Conservation (phyloP, 352 stramenopile genomes). For the Phytopythium chamaehyphon region DNA sequence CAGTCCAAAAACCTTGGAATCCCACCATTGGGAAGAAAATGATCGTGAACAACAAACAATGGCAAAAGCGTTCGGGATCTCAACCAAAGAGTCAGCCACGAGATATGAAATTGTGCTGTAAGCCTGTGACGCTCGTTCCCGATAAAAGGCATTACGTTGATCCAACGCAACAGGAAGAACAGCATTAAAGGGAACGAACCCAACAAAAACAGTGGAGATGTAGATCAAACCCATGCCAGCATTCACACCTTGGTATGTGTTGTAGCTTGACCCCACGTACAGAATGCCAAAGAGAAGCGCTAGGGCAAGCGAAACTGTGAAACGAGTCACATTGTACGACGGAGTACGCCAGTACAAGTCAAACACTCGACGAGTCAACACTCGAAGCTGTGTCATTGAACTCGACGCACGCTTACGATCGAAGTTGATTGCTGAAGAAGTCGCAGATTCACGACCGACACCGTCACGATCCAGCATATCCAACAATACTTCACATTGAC, state of each 20-base stretch:
- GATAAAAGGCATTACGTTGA: constrained; percentile 68
- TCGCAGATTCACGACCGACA: constrained; percentile 3
- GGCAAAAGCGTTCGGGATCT: constrained; percentile 48
- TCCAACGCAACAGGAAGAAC: constrained; percentile 80
- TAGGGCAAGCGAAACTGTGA: constrained; percentile 10
- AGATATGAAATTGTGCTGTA: constrained; percentile 71
- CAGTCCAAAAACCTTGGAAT: constrained; percentile 20
- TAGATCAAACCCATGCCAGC: constrained; percentile 65
- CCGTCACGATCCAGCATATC: constrained; percentile 12
- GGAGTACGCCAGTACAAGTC: constrained; percentile 80
- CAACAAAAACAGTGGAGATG: constrained; percentile 58
- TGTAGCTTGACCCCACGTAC: constrained; percentile 16
- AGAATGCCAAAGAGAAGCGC: constrained; percentile 13
- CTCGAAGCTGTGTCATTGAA: constrained; percentile 18
- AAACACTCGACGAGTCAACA: constrained; percentile 36
- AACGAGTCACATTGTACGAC: constrained; percentile 76
- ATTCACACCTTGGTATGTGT: constrained; percentile 29
- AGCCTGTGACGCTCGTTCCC: constrained; percentile 61
- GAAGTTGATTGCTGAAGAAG: constrained; percentile 11
- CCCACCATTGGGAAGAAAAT: constrained; percentile 36
- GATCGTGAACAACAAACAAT: constrained; percentile 24
- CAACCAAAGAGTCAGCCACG: constrained; percentile 58
- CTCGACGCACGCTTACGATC: constrained; percentile 17
- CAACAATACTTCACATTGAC: constrained; percentile 10
- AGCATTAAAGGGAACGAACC: constrained; percentile 42